Evolutionary conservation across 2,329 filamentous ascomycete genomes (phyloP).

Genomic region (Alternaria brassicicola): DNA sequence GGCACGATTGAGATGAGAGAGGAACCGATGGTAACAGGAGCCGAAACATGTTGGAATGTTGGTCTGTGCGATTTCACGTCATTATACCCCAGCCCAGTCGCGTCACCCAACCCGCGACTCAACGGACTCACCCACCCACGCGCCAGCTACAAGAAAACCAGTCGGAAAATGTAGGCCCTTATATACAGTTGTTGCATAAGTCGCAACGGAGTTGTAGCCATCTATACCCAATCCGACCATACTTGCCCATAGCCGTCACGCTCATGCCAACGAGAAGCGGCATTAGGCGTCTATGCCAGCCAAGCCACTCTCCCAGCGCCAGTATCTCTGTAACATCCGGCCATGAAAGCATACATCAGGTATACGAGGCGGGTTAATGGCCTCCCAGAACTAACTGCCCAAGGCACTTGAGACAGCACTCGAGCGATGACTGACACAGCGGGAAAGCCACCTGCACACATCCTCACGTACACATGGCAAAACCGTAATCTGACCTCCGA

Average conservation of each 20-base stretch:
- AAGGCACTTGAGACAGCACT: neutral
- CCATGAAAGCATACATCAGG: neutral
- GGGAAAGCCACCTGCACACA: slow-evolving; percentile 17
- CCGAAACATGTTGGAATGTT: neutral
- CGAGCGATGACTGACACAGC: neutral
- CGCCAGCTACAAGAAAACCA: neutral
- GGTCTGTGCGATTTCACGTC: neutral
- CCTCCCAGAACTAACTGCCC: neutral
- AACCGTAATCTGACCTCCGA: slow-evolving; percentile 29
- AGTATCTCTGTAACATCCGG: neutral
- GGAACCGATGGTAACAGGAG: neutral
- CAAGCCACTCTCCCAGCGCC: neutral
- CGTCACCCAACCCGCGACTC: neutral
- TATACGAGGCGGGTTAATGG: neutral
- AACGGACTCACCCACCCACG: neutral
- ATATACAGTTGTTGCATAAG: neutral
- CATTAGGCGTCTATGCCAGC: neutral
- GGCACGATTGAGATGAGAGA: neutral
- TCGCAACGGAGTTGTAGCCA: neutral
- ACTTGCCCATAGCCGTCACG: neutral
- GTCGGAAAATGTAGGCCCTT: neutral
- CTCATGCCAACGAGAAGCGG: neutral
- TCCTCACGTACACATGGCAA: slow-evolving; percentile 19
- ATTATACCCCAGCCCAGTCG: neutral
- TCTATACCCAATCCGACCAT: neutral